A percentile compares a stretch with the other conserved stretches of the same genome.
Conservation (phyloP, 1,284 basidiomycete species). For the Termitomyces sp. region DNA sequence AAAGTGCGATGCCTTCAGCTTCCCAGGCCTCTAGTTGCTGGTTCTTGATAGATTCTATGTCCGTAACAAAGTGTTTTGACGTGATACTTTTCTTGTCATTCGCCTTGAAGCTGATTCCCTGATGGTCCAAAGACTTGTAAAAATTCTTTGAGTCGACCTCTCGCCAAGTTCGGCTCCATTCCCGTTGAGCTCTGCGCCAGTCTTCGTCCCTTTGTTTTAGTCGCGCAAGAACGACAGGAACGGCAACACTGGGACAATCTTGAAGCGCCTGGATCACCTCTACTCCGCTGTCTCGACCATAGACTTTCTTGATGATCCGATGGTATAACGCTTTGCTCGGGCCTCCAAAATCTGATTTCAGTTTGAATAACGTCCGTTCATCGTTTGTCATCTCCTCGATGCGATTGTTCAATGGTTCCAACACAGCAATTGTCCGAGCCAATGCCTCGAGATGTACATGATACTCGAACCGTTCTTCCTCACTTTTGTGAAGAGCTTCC, state of each 20-base stretch:
- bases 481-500: constrained; percentile 92
- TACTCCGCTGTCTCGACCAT: constrained; percentile 76
- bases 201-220: constrained; percentile 97
- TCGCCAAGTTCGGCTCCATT: constrained; percentile 97
- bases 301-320: constrained; percentile 92
- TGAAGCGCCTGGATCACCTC: constrained; percentile 92
- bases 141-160: constrained; percentile 97
- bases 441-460: constrained; percentile 96
- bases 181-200: constrained; percentile 91
- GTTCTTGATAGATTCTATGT: constrained; percentile 79
- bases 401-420: constrained; percentile 86
- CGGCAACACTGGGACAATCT: constrained; percentile 85
- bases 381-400: constrained; percentile 89
- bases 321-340: constrained; percentile 88
- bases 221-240: constrained; percentile 88
- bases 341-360: constrained; percentile 88
- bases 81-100: constrained; percentile 97
- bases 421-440: constrained; percentile 84
- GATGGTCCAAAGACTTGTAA: constrained; percentile 95
- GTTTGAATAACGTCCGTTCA: constrained; percentile 79
- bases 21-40: constrained; percentile 51
- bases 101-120: constrained; percentile 90
- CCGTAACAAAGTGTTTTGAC: constrained; percentile 81
- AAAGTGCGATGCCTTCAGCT: constrained; percentile 29
- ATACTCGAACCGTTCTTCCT: constrained; percentile 98